These are phyloP conservation scores for Trametes polyzona DNA, from an alignment of 1,284 basidiomycete species.

Conservation along the genomic window DNA sequence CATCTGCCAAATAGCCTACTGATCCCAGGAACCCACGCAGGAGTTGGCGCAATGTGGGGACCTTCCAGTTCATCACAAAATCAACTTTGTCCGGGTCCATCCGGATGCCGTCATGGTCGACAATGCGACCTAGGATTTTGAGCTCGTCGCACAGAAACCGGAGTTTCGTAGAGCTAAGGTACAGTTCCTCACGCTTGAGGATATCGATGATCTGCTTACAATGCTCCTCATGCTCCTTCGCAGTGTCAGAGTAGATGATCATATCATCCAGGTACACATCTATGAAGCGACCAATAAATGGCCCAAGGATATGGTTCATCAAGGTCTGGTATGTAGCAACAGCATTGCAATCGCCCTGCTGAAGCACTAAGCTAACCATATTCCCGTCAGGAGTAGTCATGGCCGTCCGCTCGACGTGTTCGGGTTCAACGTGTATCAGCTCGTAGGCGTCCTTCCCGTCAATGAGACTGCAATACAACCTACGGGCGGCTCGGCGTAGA, in stretches of 20 bases:
- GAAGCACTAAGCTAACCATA: neutral
- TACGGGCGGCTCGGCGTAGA: neutral
- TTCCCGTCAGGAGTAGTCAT: conserved; percentile 2
- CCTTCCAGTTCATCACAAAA: neutral
- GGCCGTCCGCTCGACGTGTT: neutral
- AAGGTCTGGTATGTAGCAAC: neutral
- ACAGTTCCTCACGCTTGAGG: neutral
- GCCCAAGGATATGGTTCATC: conserved; percentile 3
- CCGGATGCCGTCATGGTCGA: neutral
- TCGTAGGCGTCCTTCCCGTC: neutral
- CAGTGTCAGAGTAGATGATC: neutral
- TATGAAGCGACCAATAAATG: conserved; percentile 1
- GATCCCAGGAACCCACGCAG: conserved; percentile 1
- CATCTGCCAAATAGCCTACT: neutral
- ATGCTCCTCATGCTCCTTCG: neutral
- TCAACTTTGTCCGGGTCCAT: conserved; percentile 5
- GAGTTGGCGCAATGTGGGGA: neutral
- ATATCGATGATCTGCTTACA: neutral
- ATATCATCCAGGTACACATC: conserved; percentile 2
- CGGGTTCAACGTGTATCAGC: neutral
- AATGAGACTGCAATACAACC: neutral
- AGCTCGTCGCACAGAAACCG: neutral
- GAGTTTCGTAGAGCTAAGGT: neutral
- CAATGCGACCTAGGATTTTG: neutral
- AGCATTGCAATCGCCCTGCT: conserved; percentile 3